Conservation (phyloP, 1,284 basidiomycete genomes). For the Moesziomyces antarcticus region DNA sequence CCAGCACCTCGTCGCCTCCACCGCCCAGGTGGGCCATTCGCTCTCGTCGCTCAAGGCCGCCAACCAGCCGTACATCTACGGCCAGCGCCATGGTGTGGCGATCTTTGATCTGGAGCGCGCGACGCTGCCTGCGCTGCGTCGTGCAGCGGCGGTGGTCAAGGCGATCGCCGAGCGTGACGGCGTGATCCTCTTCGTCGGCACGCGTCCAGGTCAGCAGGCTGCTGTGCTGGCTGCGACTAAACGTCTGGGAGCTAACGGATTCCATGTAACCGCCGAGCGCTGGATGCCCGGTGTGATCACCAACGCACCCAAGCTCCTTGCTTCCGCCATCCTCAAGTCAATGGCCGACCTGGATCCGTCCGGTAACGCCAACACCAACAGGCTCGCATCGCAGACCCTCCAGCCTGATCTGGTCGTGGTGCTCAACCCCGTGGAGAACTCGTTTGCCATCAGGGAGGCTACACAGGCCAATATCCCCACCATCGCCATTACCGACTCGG, state of each 20-base stretch:
- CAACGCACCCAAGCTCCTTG: slow-evolving; percentile 78
- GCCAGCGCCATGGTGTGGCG: slow-evolving; percentile 86
- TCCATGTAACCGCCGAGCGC: slow-evolving; percentile 82
- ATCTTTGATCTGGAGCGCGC: slow-evolving; percentile 91
- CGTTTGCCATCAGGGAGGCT: slow-evolving; percentile 70
- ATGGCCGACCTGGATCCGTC: slow-evolving; percentile 37
- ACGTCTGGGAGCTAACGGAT: slow-evolving; percentile 74
- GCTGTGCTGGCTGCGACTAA: slow-evolving; percentile 83
- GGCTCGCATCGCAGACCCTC: slow-evolving; percentile 74
- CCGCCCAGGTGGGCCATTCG: slow-evolving; percentile 92
- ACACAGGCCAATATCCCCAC: slow-evolving; percentile 69
- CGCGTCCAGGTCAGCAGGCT: slow-evolving; percentile 79
- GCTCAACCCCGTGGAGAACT: slow-evolving; percentile 86
- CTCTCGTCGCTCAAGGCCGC: slow-evolving; percentile 84
- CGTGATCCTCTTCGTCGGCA: slow-evolving; percentile 89
- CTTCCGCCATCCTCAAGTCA: slow-evolving; percentile 55
- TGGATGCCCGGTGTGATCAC: slow-evolving; percentile 96
- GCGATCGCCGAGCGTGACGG: slow-evolving; percentile 85
- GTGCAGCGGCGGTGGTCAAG: slow-evolving; percentile 87
- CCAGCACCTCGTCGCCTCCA: slow-evolving; percentile 89
- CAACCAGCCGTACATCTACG: slow-evolving; percentile 93
- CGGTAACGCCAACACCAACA: slow-evolving; percentile 42
- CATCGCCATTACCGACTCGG: slow-evolving; percentile 85
- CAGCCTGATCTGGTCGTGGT: slow-evolving; percentile 88
- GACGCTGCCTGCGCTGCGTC: slow-evolving; percentile 88